phyloP scores from a whole-genome alignment of 768 basidiomycete species.

The Podaxis carcinomalis region DNA sequence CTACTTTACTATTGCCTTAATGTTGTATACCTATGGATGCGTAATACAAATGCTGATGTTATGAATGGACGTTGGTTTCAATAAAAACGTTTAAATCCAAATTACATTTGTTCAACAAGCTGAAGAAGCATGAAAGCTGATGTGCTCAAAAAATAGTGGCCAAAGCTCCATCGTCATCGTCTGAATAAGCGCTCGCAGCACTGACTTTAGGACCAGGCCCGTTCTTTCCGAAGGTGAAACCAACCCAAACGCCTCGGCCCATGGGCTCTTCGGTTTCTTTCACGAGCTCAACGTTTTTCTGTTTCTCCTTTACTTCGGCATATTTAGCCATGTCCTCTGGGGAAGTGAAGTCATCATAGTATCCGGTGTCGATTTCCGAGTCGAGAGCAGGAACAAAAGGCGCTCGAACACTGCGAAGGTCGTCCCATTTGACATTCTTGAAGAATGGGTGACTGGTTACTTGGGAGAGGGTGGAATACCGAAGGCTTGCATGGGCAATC shows the following conservation, averaged over 20 bases:
- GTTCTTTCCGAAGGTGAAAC: slow-evolving; percentile 89
- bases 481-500: slow-evolving; percentile 81
- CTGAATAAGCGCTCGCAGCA: slow-evolving; percentile 23
- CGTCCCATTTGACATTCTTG: slow-evolving; percentile 66
- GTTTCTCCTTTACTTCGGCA: slow-evolving; percentile 97
- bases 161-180: slow-evolving; percentile 47
- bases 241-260: slow-evolving; percentile 81
- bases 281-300: slow-evolving; percentile 87
- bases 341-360: slow-evolving; percentile 88
- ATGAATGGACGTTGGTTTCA: background rate
- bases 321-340: slow-evolving; percentile 98
- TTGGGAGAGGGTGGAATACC: slow-evolving; percentile 71
- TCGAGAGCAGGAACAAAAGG: slow-evolving; percentile 96
- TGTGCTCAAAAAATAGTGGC: slow-evolving; percentile 53
- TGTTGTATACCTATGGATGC: background rate
- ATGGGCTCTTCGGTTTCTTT: slow-evolving; percentile 80
- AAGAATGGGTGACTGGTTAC: slow-evolving; percentile 85
- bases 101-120: slow-evolving; percentile 1
- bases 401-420: slow-evolving; percentile 68
- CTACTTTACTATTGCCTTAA: background rate
- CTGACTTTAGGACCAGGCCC: slow-evolving; percentile 55
- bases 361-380: slow-evolving; percentile 91
- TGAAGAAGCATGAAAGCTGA: background rate
- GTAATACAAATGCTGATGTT: background rate
- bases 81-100: background rate